phyloP scores from a whole-genome alignment of 1,284 basidiomycete genomes.

The Ustanciosporium gigantosporum region DNA sequence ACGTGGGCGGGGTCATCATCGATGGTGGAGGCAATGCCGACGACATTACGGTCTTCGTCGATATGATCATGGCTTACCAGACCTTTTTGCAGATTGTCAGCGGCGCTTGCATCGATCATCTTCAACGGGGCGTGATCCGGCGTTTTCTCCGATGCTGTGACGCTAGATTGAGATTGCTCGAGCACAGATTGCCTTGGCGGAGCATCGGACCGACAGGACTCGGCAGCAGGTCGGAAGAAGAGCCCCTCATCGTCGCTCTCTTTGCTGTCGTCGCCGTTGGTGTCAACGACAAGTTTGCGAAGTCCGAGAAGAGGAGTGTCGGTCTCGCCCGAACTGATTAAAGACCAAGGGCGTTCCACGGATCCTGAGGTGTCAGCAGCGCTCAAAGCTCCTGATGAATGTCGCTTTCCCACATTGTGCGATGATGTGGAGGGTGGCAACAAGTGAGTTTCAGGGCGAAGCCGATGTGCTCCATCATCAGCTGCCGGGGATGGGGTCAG shows the following conservation, averaged over 20 bases:
- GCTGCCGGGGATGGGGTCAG: not conserved
- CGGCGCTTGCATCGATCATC: not conserved
- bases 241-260: constrained; percentile 11
- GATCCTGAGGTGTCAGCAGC: constrained; percentile 15
- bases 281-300: constrained; percentile 32
- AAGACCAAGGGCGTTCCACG: constrained; percentile 32
- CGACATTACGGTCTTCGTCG: too few species aligned
- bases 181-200: too few species aligned
- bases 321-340: constrained; percentile 31
- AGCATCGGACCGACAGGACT: too few species aligned
- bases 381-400: constrained; percentile 11
- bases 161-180: not conserved
- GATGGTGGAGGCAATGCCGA: too few species aligned
- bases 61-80: too few species aligned
- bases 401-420: constrained; percentile 1
- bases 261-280: constrained; percentile 16
- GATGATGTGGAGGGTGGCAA: not conserved
- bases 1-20: not conserved
- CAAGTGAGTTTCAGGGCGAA: not conserved
- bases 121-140: not conserved
- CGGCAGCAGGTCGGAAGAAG: constrained; percentile 22
- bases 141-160: too few species aligned
- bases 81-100: not conserved
- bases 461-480: too few species aligned
- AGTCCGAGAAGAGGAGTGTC: constrained; percentile 40